Evolutionary conservation across 2,329 filamentous ascomycete genomes (phyloP), one percentile per base, ranked within the genome.

Genomic region (Talaromyces sp.): DNA sequence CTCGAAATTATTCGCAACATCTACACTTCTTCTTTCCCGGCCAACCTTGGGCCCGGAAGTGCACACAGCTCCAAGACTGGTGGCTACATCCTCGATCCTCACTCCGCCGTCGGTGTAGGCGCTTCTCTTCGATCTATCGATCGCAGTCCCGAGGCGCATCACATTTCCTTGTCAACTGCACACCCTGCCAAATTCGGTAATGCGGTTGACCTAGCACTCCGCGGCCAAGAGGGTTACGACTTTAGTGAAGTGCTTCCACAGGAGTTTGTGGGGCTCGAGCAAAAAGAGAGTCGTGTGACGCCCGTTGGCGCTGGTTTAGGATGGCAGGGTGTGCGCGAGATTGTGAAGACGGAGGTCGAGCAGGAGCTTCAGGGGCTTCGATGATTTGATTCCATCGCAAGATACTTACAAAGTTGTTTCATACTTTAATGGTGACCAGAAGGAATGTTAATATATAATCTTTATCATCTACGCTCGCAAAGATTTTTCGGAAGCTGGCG

Each of bases 181-280:
- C 95, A 99, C 78, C 94, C 95, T 0, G 95, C 94, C 67, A 99
- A 99, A 78, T 99, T 99, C 74, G 88, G 90, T 0, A 87, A 87
- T 37, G 93, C 93, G 0, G 94, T 99, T 1, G 90, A 93, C 70
- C 76, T 90, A 57, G 93, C 94, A 0, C 82, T 98, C 66, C 85
- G 87, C 68, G 85, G 85, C 9, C 84, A 91, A 74, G 76, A 84
- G n/a, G 88, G 84, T 1, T 97, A 96, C 72, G 84, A 87, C 70
- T 97, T 97, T 74, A 35, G 45, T 47, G 86, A 89, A 68, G 90
- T 98, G 1, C 83, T 96, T 63, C 94, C 94, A 0, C 77, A 85
- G 65, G 91, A 97, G 79, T 95, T 97, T 73, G 80, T 90, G 39
- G 94, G 91, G 0, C 80, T 98, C 0, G 88, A 93, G 73, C 80